A percentile compares a stretch with the other conserved stretches of the same genome.
These are phyloP conservation scores for Aechmea fasciata DNA, from an alignment of 176 grass and related monocot genomes.

Conservation along the genomic window DNA sequence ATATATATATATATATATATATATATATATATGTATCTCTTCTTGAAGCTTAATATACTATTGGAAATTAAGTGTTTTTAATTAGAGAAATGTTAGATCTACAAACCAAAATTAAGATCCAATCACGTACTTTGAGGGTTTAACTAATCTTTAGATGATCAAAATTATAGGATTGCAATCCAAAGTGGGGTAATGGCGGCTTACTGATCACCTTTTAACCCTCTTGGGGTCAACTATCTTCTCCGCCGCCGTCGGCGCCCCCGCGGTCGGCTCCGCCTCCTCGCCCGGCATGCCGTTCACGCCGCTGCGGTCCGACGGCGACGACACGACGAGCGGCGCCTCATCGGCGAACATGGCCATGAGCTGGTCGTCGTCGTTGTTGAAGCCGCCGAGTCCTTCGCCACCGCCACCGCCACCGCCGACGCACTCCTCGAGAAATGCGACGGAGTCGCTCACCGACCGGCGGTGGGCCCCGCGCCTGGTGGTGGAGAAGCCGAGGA, in stretches of 20 bases:
- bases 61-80: no score
- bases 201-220: conserved; percentile 61
- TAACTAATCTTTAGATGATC: no score
- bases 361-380: conserved; percentile 4
- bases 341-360: conserved; percentile 37
- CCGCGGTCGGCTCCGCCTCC: conserved; percentile 19
- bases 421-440: conserved; percentile 11
- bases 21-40: no score
- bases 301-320: conserved; percentile 16
- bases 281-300: conserved; percentile 16
- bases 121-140: no score
- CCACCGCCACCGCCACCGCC: no score
- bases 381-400: neutral
- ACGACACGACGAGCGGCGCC: conserved; percentile 31
- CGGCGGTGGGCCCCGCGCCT: conserved; percentile 13
- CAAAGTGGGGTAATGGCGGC: neutral
- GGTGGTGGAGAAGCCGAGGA: conserved; percentile 24
- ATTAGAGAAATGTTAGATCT: no score
- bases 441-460: conserved; percentile 12
- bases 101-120: no score
- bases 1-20: no score
- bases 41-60: no score
- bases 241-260: conserved; percentile 2
- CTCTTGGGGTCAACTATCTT: conserved; percentile 51
- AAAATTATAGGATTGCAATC: neutral